Percentiles rank a stretch among this genome's conserved stretches.
Conservation (phyloP, 2,329 filamentous ascomycete species). For the Didymella keratinophila region DNA sequence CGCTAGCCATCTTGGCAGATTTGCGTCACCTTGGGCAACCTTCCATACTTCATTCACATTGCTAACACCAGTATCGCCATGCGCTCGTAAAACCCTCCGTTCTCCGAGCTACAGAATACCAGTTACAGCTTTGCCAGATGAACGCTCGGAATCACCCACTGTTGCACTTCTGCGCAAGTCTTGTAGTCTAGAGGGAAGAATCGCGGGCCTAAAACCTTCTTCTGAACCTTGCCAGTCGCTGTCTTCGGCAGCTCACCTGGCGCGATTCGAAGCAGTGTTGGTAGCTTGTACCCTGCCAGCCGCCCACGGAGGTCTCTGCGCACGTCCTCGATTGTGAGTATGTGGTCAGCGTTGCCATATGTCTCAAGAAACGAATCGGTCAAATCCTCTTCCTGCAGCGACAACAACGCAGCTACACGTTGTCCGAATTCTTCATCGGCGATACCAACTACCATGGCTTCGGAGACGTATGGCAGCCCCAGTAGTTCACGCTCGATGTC, state of each 20-base stretch:
- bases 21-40: not conserved
- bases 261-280: constrained; percentile 56
- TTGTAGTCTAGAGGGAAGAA: constrained; percentile 48
- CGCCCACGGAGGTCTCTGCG: constrained; percentile 55
- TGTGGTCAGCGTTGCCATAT: constrained; percentile 25
- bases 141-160: constrained; percentile 31
- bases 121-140: constrained; percentile 31
- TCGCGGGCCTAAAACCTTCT: constrained; percentile 55
- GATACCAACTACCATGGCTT: constrained; percentile 63
- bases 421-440: constrained; percentile 63
- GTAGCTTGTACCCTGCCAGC: constrained; percentile 59
- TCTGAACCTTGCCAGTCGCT: constrained; percentile 60
- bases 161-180: constrained; percentile 38
- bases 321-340: constrained; percentile 52
- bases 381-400: constrained; percentile 47
- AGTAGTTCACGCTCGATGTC: constrained; percentile 64
- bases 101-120: not conserved
- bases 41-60: not conserved
- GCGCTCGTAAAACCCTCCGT: not conserved
- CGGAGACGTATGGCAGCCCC: constrained; percentile 57
- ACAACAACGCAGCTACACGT: constrained; percentile 62
- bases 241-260: constrained; percentile 59
- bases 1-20: not conserved
- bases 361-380: constrained; percentile 29
- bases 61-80: not conserved